phyloP scores from a whole-genome alignment of 2,329 filamentous ascomycete genomes.

The Scytalidium sp. region DNA sequence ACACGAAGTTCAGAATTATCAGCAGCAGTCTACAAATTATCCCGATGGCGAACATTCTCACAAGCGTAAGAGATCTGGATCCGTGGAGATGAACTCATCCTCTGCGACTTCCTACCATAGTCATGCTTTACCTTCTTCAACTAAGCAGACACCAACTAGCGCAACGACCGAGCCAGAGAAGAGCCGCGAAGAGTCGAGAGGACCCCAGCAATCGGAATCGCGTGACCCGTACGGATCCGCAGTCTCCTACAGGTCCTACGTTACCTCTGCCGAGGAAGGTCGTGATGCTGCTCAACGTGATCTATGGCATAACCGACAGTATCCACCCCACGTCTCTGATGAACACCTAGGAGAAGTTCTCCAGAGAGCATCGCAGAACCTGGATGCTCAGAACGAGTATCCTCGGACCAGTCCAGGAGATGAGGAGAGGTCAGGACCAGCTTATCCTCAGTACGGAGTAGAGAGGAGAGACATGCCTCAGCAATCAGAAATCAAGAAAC shows the following conservation, averaged over 20 bases:
- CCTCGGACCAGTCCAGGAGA: conserved; percentile 33
- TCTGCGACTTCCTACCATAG: conserved; percentile 33
- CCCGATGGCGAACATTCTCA: conserved; percentile 40
- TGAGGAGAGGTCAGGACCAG: conserved; percentile 31
- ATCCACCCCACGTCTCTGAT: conserved; percentile 42
- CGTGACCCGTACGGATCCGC: conserved; percentile 21
- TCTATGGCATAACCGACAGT: conserved; percentile 24
- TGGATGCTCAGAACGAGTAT: conserved; percentile 33
- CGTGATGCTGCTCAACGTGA: conserved; percentile 17
- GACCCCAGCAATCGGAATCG: conserved; percentile 37
- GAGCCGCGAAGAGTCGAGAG: conserved; percentile 42
- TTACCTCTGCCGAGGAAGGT: conserved; percentile 17
- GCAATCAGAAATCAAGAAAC: conserved; percentile 63
- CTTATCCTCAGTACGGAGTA: conserved; percentile 31
- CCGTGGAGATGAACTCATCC: conserved; percentile 42
- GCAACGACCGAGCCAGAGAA: conserved; percentile 30
- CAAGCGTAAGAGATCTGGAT: conserved; percentile 70
- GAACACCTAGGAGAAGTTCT: conserved; percentile 48
- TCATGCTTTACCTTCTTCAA: conserved; percentile 29
- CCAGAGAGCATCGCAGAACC: conserved; percentile 42
- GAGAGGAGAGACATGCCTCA: conserved; percentile 32
- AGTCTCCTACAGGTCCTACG: conserved; percentile 20
- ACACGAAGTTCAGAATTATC: conserved; percentile 9
- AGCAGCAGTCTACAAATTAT: conserved; percentile 15
- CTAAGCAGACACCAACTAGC: conserved; percentile 29